A percentile compares a stretch with the other conserved stretches of the same genome.
Conservation (phyloP, 768 basidiomycete species). For the Rhizopogon vesiculosus region DNA sequence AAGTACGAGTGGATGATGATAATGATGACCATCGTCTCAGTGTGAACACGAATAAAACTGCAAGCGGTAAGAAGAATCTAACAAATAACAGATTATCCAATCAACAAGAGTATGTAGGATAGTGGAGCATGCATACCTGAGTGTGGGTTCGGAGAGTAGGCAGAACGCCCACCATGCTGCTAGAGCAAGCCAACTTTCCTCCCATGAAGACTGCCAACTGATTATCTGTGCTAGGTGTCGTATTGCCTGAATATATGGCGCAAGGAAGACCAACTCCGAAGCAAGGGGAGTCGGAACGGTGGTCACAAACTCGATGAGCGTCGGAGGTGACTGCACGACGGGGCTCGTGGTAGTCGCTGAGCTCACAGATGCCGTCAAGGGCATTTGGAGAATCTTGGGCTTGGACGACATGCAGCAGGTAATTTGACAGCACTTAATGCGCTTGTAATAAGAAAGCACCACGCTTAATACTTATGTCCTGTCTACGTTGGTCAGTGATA, state of each 20-base stretch:
- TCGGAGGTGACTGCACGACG: slow-evolving; percentile 2
- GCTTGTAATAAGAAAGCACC: neutral
- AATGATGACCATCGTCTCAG: slow-evolving; percentile 23
- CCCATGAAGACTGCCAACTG: slow-evolving; percentile 54
- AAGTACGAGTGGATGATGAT: slow-evolving; percentile 12
- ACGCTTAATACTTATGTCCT: neutral
- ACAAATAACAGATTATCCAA: neutral
- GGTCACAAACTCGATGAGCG: slow-evolving; percentile 45
- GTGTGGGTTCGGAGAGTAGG: slow-evolving; percentile 45
- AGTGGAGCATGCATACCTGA: slow-evolving; percentile 38
- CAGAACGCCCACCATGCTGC: slow-evolving; percentile 77
- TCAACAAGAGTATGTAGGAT: slow-evolving; percentile 4
- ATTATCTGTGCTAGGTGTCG: slow-evolving; percentile 43
- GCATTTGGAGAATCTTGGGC: slow-evolving; percentile 11
- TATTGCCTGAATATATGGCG: slow-evolving; percentile 43
- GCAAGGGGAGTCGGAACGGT: slow-evolving; percentile 60
- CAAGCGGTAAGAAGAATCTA: slow-evolving; percentile 58
- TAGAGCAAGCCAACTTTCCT: slow-evolving; percentile 63
- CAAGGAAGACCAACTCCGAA: slow-evolving; percentile 55
- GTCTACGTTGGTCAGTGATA: neutral
- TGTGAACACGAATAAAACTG: slow-evolving; percentile 35
- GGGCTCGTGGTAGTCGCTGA: neutral
- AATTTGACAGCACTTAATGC: neutral
- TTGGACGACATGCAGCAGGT: slow-evolving; percentile 2
- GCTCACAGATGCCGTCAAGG: slow-evolving; percentile 2